Base-by-base conservation (phyloP, 345 rosid genomes). In the Carallia pectinifolia region DNA sequence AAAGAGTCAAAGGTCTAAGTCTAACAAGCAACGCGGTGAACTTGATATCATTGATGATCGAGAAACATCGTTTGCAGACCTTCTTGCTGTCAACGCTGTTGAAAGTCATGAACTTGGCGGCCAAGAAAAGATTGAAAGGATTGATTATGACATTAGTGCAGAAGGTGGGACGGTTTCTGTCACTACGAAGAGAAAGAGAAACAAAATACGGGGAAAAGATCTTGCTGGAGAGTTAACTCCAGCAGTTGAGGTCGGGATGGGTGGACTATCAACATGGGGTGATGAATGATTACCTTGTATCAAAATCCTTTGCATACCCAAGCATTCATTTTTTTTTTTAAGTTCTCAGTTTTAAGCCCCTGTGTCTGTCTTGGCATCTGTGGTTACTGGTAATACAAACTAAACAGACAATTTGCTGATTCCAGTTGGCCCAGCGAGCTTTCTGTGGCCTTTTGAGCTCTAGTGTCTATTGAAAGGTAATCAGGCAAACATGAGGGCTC, bases 191-290 rank as follows among this genome's bases (percentile, higher is more conserved):
- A 91, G 75, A 69, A 87, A 86, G 83, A 89, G 85, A 83, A 74
- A 47, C 16, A 83, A 79, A 53, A 83, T 65, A 60, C 71, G 31
- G 38, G 76, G 71, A 60, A 30, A 44, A 67, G 81, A 62, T 77
- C 63, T 71, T 9, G 44, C 70, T 65, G 60, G 59, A 17, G 70
- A 76, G 66, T 67, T 85, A 65, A 58, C 86, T 29, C 61, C 62
- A 10, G 81, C 67, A 18, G 64, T 68, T 33, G 91, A 90, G 77
- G 79, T 91, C 58, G 97, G 99, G 30, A 74, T 88, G 79, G 99
- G 97, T 18, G 99, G 97, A 6, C 77, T 80, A 16, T 90, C 97
- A 5, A 76, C 88, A 23, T 91, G 96, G 99, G 92, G 77, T 48
- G 75, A 81, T 34, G 72, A 82, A 60, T 71, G 66, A 64, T 23